phyloP scores from a whole-genome alignment of 768 basidiomycete genomes.

The Panellus pusillus region DNA sequence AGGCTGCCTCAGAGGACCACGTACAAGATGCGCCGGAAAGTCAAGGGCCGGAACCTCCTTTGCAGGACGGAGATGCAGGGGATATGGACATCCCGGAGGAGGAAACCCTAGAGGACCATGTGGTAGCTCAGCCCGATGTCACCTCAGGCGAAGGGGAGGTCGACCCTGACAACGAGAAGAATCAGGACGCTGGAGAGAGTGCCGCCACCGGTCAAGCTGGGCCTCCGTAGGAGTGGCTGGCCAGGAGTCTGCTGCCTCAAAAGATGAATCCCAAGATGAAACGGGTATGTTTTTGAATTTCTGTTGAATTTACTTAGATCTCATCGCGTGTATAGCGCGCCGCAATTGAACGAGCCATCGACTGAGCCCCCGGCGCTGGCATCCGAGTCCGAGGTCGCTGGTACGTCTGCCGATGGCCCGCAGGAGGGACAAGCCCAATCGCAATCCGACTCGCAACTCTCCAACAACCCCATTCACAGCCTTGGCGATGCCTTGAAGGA shows the following conservation, averaged over 20 bases:
- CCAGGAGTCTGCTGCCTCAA: slow-evolving; percentile 25
- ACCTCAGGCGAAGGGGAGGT: slow-evolving; percentile 41
- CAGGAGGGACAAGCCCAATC: slow-evolving; percentile 46
- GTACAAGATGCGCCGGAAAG: slow-evolving; percentile 32
- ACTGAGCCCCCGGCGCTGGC: slow-evolving; percentile 14
- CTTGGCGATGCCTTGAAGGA: slow-evolving; percentile 84
- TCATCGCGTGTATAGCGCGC: slow-evolving; percentile 11
- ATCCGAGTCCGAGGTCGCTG: slow-evolving; percentile 28
- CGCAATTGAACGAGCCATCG: slow-evolving; percentile 22
- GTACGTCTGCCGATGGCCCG: slow-evolving; percentile 40
- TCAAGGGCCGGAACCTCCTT: slow-evolving; percentile 29
- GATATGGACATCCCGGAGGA: slow-evolving; percentile 32
- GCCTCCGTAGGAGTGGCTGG: slow-evolving; percentile 29
- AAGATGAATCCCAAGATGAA: slow-evolving; percentile 31
- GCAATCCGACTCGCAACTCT: slow-evolving; percentile 37
- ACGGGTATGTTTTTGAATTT: slow-evolving; percentile 30
- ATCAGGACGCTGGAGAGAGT: slow-evolving; percentile 31
- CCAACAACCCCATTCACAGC: slow-evolving; percentile 65
- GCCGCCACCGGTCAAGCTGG: slow-evolving; percentile 34
- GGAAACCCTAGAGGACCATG: slow-evolving; percentile 30
- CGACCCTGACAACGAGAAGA: slow-evolving; percentile 31
- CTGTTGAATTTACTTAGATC: not conserved
- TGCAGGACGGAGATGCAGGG: slow-evolving; percentile 32
- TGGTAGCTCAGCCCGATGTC: slow-evolving; percentile 44
- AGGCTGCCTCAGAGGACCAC: slow-evolving; percentile 23